Base-by-base conservation (phyloP, 2,329 filamentous ascomycete genomes). In the Aspergillus sp. region DNA sequence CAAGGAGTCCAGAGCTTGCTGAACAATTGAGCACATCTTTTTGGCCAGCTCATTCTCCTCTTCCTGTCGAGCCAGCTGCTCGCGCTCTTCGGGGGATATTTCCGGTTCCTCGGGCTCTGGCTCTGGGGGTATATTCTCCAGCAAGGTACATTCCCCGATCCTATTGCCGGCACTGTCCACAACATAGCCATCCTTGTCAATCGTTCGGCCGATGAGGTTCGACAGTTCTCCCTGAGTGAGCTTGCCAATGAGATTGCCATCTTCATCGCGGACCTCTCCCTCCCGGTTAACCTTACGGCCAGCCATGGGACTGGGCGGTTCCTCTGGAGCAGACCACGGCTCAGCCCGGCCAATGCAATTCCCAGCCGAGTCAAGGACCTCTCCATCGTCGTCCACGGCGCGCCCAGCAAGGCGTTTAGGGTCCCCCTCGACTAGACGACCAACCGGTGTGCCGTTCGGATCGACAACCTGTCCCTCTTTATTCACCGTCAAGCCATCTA, bases 1-100 rank as follows among this genome's bases (percentile, higher is more conserved):
- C 73, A 97, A 86, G 74, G 89, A 89, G 71, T 96, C 91, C 5
- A 97, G 83, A 12, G 91, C 91, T 74, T 93, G 87, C 72, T 89
- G 85, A 67, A 96, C 86, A 69, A 90, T 89, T 58, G 78, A 80
- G 13, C 84, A 82, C 81, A 97, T 92, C 79, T 91, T 89, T 63
- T 85, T 82, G 2, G 92, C 92, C 39, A 96, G 84, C 79, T 96
- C 87, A 65, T 82, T 83, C 73, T 96, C 91, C 63, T 89, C 81
- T 65, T 84, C 83, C 54, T 85, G 82, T 71, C 89, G 82, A 25
- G 84, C 82, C 2, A 85, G 82, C 15, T 55, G 28, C 57, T 82
- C 82, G 5, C 75, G 72, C 60, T 81, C 80, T 2, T 71, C 72
- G 10, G 57, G 57, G 4, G 57, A 62, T 3, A 57, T n/a, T 41